These are phyloP conservation scores for Raffaelea deltoideospora DNA, from an alignment of 2,329 filamentous ascomycete genomes.

Conservation along the genomic window DNA sequence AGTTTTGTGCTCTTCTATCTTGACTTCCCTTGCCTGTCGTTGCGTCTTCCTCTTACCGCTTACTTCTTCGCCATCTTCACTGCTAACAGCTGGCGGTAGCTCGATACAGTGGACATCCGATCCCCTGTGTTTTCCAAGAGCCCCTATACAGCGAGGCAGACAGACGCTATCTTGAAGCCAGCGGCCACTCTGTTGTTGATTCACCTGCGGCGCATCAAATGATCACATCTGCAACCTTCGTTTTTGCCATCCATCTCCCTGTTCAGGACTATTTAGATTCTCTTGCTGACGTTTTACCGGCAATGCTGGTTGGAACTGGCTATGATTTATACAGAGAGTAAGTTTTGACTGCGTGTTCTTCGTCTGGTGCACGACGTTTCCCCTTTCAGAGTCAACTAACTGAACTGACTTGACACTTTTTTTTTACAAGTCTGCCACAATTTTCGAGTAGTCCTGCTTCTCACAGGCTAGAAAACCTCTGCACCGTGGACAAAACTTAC, in stretches of 20 bases:
- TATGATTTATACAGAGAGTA: slow-evolving; percentile 36
- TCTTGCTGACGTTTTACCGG: slow-evolving; percentile 29
- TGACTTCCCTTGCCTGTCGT: too few relatives aligned
- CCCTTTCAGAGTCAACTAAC: too few relatives aligned
- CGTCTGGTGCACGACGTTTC: too few relatives aligned
- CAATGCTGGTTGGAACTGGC: slow-evolving; percentile 41
- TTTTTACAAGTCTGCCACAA: slow-evolving; percentile 6
- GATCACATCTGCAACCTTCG: slow-evolving; percentile 31
- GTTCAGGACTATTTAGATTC: slow-evolving; percentile 35
- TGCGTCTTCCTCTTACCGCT: too few relatives aligned
- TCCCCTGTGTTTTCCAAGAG: slow-evolving; percentile 37
- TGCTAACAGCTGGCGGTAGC: neutral
- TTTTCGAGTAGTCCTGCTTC: neutral
- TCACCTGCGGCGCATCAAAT: slow-evolving; percentile 36
- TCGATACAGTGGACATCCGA: slow-evolving; percentile 6
- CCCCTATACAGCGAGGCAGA: slow-evolving; percentile 34
- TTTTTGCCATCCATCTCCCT: slow-evolving; percentile 50
- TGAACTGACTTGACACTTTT: too few relatives aligned
- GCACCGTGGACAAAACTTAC: slow-evolving; percentile 10
- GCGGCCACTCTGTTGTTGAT: slow-evolving; percentile 36
- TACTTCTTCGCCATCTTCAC: too few relatives aligned
- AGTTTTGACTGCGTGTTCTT: too few relatives aligned
- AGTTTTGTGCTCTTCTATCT: too few relatives aligned
- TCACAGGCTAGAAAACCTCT: neutral
- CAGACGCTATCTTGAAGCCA: slow-evolving; percentile 33